Conservation (phyloP, 2,329 filamentous ascomycete species). For the Coniochaeta sp. region DNA sequence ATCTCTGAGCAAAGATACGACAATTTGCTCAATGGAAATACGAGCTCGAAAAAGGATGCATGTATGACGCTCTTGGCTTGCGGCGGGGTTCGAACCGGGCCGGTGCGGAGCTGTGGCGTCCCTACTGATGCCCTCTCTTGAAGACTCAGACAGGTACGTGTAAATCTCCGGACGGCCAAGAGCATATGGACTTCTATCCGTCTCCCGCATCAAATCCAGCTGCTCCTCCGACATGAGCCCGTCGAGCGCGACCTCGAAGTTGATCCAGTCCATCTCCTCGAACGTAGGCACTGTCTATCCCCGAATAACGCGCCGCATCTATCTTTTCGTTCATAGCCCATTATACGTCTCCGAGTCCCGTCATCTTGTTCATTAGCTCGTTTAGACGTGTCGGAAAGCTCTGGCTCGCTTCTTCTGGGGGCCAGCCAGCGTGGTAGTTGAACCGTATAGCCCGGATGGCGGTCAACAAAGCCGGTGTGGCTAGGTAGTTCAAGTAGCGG, state of each 20-base stretch:
- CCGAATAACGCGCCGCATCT: neutral
- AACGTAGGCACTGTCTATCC: neutral
- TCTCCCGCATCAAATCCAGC: neutral
- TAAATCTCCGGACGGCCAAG: neutral
- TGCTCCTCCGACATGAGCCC: neutral
- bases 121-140: no score
- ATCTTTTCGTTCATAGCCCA: neutral
- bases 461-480: neutral
- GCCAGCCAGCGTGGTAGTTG: neutral
- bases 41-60: no score
- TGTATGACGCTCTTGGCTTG: no score
- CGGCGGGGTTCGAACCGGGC: no score
- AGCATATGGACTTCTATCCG: neutral
- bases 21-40: no score
- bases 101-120: no score
- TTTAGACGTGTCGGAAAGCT: neutral
- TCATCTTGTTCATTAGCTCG: neutral
- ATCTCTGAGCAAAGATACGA: no score
- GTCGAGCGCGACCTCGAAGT: neutral
- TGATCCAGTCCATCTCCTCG: neutral
- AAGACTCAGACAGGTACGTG: no score
- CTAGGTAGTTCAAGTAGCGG: neutral
- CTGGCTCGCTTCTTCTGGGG: neutral
- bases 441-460: neutral
- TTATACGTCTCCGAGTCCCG: neutral